A percentile compares a stretch with the other conserved stretches of the same genome.
Conservation (phyloP, 2,329 filamentous ascomycete species). For the Apiospora koreana region DNA sequence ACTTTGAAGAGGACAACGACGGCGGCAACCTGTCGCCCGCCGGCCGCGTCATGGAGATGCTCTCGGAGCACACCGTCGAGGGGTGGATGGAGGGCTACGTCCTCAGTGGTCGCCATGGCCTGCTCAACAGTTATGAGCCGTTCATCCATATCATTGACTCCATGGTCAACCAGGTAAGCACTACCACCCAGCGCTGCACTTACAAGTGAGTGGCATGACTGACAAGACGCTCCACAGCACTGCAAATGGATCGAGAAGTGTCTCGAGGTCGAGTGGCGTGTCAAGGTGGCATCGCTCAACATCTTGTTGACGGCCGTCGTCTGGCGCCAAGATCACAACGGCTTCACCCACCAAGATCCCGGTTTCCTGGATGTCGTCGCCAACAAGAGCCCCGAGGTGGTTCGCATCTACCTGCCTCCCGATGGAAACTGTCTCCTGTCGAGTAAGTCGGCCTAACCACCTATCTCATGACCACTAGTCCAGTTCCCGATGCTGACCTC, state of each 20-base stretch:
- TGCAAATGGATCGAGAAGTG: constrained; percentile 86
- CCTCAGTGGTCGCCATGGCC: constrained; percentile 71
- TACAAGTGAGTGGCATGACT: constrained; percentile 11
- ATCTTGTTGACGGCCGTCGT: constrained; percentile 78
- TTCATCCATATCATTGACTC: constrained; percentile 84
- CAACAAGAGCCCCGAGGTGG: constrained; percentile 79
- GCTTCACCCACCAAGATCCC: constrained; percentile 80
- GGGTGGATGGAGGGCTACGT: constrained; percentile 82
- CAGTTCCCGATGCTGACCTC: background rate
- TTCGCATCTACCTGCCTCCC: constrained; percentile 78
- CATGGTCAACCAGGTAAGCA: constrained; percentile 72
- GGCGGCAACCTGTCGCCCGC: constrained; percentile 70
- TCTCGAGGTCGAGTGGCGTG: constrained; percentile 76
- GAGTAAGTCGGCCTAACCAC: too few species aligned
- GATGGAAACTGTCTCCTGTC: constrained; percentile 79
- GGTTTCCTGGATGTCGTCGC: constrained; percentile 78
- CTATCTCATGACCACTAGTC: too few species aligned
- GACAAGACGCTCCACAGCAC: constrained; percentile 46
- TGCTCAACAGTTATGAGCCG: constrained; percentile 80
- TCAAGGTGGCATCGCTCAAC: constrained; percentile 73
- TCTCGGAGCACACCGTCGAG: constrained; percentile 79
- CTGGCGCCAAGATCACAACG: constrained; percentile 83
- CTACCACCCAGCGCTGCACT: background rate
- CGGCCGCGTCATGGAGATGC: constrained; percentile 80
- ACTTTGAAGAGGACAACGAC: constrained; percentile 74